Conservation (phyloP, 2,329 filamentous ascomycete species). For the Talaromyces albobiverticillius region DNA sequence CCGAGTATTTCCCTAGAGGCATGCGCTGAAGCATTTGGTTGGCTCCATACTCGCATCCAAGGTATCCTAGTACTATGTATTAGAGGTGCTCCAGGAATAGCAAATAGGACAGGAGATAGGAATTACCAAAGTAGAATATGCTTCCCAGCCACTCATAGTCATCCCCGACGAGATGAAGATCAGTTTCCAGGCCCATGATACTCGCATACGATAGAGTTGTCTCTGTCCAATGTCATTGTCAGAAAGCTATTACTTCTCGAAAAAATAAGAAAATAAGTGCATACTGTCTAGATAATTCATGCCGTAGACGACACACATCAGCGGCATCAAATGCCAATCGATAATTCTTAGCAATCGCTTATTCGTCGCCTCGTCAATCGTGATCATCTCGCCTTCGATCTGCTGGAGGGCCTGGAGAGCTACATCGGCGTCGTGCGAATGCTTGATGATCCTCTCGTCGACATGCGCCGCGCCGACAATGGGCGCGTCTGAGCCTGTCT, state of each 20-base stretch:
- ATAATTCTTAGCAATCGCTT: constrained; percentile 59
- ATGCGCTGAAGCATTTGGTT: constrained; percentile 62
- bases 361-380: constrained; percentile 57
- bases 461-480: constrained; percentile 13
- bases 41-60: constrained; percentile 65
- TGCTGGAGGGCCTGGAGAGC: constrained; percentile 56
- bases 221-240: constrained; percentile 26
- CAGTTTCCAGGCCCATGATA: constrained; percentile 52
- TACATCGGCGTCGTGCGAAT: constrained; percentile 59
- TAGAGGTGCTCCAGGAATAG: neutral
- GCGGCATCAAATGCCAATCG: constrained; percentile 61
- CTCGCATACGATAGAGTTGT: constrained; percentile 53
- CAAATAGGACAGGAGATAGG: neutral
- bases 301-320: constrained; percentile 58
- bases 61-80: constrained; percentile 33
- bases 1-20: constrained; percentile 65
- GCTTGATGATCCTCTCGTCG: constrained; percentile 44
- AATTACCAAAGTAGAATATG: constrained; percentile 49
- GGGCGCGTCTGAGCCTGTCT: constrained; percentile 2
- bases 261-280: too few species aligned
- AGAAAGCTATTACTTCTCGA: too few species aligned
- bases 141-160: constrained; percentile 53
- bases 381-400: constrained; percentile 49
- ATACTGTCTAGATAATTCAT: constrained; percentile 56
- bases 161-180: constrained; percentile 42